Percentiles rank a stretch among this genome's conserved stretches.
Evolutionary conservation across 805 yeast genomes (phyloP).

Genomic region (Saccharomyces kudriavzevii): DNA sequence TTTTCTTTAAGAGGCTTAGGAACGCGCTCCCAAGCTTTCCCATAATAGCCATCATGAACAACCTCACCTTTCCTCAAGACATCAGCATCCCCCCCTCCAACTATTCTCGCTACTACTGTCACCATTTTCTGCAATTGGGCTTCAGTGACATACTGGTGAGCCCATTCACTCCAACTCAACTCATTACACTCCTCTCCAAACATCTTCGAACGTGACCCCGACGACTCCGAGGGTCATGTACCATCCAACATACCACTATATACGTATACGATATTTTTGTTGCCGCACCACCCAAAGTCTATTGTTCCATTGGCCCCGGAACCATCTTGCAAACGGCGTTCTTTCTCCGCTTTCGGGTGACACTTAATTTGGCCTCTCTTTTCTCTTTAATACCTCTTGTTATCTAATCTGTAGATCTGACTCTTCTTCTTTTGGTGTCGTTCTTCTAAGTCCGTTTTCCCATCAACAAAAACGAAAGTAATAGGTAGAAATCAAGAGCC

Average conservation of each 20-base stretch:
- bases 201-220: not conserved
- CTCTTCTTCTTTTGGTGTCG: not conserved
- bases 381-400: not conserved
- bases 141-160: not conserved
- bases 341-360: not conserved
- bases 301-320: not conserved
- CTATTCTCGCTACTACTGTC: not conserved
- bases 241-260: not conserved
- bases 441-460: not conserved
- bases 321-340: not conserved
- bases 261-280: not conserved
- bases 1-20: not conserved
- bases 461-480: not conserved
- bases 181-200: not conserved
- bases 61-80: not conserved
- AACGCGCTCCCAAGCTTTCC: not conserved
- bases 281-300: not conserved
- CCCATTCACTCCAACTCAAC: not conserved
- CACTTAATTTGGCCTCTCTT: not conserved
- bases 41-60: not conserved
- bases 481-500: not conserved
- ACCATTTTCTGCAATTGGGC: not conserved
- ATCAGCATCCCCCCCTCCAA: not conserved
- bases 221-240: not conserved
- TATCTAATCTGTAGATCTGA: not conserved